Percentiles rank a stretch among this genome's conserved stretches.
These are phyloP conservation scores for Diaporthe sp. DNA, from an alignment of 2,329 filamentous ascomycete genomes.

Conservation along the genomic window DNA sequence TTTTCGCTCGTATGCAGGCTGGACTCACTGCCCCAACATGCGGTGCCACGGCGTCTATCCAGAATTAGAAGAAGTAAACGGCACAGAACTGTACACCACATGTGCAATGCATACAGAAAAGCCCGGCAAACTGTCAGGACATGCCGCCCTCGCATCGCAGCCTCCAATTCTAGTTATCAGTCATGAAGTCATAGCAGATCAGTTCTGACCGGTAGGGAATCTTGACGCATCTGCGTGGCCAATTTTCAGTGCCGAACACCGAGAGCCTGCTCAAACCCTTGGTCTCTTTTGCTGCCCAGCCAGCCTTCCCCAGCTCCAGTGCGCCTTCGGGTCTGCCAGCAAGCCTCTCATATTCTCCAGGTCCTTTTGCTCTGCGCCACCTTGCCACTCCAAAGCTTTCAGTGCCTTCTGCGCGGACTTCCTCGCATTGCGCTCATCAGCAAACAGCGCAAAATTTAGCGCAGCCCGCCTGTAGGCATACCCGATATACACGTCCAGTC, in stretches of 20 bases:
- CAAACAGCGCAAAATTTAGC: slow-evolving; percentile 6
- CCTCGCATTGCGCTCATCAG: neutral
- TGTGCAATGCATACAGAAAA: neutral
- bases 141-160: neutral
- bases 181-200: neutral
- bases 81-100: neutral
- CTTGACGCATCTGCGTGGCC: neutral
- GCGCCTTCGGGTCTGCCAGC: slow-evolving; percentile 11
- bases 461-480: slow-evolving; percentile 1
- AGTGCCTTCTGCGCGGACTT: neutral
- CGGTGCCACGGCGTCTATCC: neutral
- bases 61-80: neutral
- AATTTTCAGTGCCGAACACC: too few species aligned
- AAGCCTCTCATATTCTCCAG: slow-evolving; percentile 1
- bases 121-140: neutral
- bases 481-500: neutral
- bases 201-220: neutral
- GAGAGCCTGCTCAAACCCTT: neutral
- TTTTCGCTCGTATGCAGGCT: neutral
- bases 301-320: slow-evolving; percentile 23
- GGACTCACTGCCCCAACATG: slow-evolving; percentile 17
- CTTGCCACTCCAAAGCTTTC: neutral
- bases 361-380: neutral
- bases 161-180: neutral
- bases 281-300: neutral